Base-by-base conservation (phyloP, 2,329 filamentous ascomycete species). In the Fusarium sp. region DNA sequence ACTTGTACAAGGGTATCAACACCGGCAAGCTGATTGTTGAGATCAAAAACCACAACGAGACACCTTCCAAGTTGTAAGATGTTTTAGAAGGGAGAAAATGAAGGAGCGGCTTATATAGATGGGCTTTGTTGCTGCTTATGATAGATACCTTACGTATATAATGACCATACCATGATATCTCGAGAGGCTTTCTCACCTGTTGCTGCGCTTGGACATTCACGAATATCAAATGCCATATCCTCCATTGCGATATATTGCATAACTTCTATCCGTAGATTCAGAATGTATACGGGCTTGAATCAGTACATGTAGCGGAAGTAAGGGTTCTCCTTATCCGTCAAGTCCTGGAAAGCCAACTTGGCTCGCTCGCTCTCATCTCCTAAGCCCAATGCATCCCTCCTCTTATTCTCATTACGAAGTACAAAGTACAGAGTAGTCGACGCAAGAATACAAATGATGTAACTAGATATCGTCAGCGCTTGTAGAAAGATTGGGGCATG, bases 1-100 rank as follows among this genome's bases (percentile, higher is more conserved):
- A 89, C 63, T 79, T 94, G 59, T 94, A 90, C 77, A 84, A 88
- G 63, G 92, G 92, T 25, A 82, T 84, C 34, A 94, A 94, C 78
- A 93, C 87, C 10, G 92, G 92, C 80, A 87, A 90, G 82, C 34
- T 78, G 23, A 70, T 78, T 32, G 72, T 78, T 32, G 76, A 77
- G 72, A 57, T 78, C 59, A 78, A 78, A 74, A 70, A 75, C 58
- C 72, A 70, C 21, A 73, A 74, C 14, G 76, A 78, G 65, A 75
- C 65, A 43, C 75, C 76, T 28, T 74, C 74, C 13, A 77, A 78
- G 74, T 55, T 78, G 62, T 78, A 66, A 69, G 55, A 11, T 27
- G 32, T 9, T n/a, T 41, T 9, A 32, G 20, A 7, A 41, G 6
- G 18, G 25, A 1, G 11, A 11, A 51, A 18, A 40, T 34, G 23